A percentile compares a stretch with the other conserved stretches of the same genome.
Evolutionary conservation across 1,284 basidiomycete genomes (phyloP).

Genomic region (Ceratobasidium sp.): DNA sequence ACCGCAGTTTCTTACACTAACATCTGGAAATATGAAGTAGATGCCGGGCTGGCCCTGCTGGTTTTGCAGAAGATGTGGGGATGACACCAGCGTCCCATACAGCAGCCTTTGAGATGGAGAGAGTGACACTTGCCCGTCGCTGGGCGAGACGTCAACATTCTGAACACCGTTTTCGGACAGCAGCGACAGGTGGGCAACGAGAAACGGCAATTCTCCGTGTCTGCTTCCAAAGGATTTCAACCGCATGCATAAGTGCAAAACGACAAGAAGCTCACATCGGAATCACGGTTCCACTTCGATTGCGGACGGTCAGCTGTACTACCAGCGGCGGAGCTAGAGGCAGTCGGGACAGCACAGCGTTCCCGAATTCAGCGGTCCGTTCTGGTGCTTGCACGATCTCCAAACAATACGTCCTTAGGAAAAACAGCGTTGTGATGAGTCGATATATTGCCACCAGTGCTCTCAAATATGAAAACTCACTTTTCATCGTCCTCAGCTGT

Average conservation of each 20-base stretch:
- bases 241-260: not conserved
- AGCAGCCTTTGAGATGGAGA: constrained; percentile 70
- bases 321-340: constrained; percentile 85
- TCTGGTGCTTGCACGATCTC: constrained; percentile 85
- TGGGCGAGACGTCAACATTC: constrained; percentile 48
- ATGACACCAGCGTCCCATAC: constrained; percentile 87
- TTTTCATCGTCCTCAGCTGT: constrained; percentile 38
- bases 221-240: constrained; percentile 56
- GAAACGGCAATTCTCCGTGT: constrained; percentile 83
- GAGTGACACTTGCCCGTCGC: constrained; percentile 32
- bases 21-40: constrained; percentile 92
- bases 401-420: constrained; percentile 69
- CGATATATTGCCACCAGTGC: not conserved
- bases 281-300: constrained; percentile 73
- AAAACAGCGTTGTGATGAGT: not conserved
- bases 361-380: constrained; percentile 82
- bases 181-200: constrained; percentile 83
- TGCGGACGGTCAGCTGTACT: constrained; percentile 80
- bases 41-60: constrained; percentile 80
- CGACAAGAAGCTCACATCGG: constrained; percentile 70
- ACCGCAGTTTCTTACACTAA: constrained; percentile 83
- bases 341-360: constrained; percentile 79
- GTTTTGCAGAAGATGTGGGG: constrained; percentile 81
- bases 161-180: constrained; percentile 70
- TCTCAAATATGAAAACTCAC: constrained; percentile 14